Conservation (phyloP, 768 basidiomycete species). For the Russula sp. region DNA sequence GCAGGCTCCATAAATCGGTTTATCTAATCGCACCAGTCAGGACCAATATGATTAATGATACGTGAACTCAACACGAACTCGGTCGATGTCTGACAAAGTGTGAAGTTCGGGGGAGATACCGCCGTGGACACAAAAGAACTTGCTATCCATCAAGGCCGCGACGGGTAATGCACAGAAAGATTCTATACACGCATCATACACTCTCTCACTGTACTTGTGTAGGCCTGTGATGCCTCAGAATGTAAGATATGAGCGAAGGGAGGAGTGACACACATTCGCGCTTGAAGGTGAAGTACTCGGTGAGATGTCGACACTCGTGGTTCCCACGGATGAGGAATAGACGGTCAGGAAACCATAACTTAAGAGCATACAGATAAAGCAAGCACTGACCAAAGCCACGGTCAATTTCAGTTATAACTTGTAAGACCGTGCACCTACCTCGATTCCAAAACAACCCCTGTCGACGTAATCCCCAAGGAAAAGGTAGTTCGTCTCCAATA, state of each 20-base stretch:
- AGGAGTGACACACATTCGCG: constrained; percentile 67
- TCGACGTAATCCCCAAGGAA: constrained; percentile 97
- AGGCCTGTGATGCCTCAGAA: constrained; percentile 43
- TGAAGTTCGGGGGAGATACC: constrained; percentile 86
- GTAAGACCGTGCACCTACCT: constrained; percentile 33
- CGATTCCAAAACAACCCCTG: constrained; percentile 80
- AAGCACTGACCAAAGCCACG: constrained; percentile 33
- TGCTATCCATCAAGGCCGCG: constrained; percentile 85
- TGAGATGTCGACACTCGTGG: constrained; percentile 59
- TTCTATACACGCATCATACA: constrained; percentile 90
- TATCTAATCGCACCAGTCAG: constrained; percentile 42
- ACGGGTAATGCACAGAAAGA: constrained; percentile 90
- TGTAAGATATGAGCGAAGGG: background rate
- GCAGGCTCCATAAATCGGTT: constrained; percentile 93
- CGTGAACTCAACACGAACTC: constrained; percentile 36
- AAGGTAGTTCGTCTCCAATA: constrained; percentile 74
- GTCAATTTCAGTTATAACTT: too few species aligned
- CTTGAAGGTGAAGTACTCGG: constrained; percentile 83
- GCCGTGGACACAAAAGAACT: constrained; percentile 97
- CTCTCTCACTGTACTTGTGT: constrained; percentile 77
- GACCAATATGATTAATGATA: background rate
- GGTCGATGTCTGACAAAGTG: constrained; percentile 65
- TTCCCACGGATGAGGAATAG: constrained; percentile 57
- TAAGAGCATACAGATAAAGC: constrained; percentile 54
- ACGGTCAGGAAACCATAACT: constrained; percentile 56